These are phyloP conservation scores for Xylaria sp. DNA, from an alignment of 2,329 filamentous ascomycete genomes.

Conservation along the genomic window DNA sequence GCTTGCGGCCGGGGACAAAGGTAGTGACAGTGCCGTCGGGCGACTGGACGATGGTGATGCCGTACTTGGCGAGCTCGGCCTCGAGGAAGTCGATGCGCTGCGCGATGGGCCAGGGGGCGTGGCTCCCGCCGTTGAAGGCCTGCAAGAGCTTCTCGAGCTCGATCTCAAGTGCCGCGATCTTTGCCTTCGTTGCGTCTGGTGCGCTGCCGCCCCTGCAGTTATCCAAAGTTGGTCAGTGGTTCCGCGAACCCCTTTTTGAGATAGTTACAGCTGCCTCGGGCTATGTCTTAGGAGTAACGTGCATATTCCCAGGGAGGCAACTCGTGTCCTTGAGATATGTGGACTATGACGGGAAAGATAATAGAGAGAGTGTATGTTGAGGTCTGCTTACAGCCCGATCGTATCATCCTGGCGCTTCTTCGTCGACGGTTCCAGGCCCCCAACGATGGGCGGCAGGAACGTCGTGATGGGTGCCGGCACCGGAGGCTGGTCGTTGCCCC, in stretches of 20 bases:
- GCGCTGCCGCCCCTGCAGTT: conserved; percentile 26
- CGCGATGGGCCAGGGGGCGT: conserved; percentile 27
- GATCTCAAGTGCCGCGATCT: conserved; percentile 33
- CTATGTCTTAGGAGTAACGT: too few relatives aligned
- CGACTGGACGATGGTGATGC: conserved; percentile 39
- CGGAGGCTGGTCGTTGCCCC: conserved; percentile 5
- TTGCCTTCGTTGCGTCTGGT: conserved; percentile 28
- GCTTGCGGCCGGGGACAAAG: conserved; percentile 37
- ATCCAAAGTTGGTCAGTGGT: too few relatives aligned
- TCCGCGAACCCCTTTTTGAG: too few relatives aligned
- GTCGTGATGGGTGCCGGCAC: conserved; percentile 21
- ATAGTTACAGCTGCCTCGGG: too few relatives aligned
- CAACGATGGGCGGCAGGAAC: conserved; percentile 18
- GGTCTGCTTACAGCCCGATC: conserved; percentile 24
- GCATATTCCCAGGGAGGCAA: too few relatives aligned
- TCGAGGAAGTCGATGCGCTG: conserved; percentile 30
- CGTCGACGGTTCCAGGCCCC: conserved; percentile 17
- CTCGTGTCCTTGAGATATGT: too few relatives aligned
- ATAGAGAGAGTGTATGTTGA: neutral
- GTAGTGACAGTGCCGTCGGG: conserved; percentile 41
- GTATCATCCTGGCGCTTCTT: conserved; percentile 26
- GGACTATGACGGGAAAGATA: conserved; percentile 9
- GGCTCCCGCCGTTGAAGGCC: conserved; percentile 26
- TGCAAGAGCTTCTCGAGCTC: conserved; percentile 35
- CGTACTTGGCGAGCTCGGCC: conserved; percentile 38